phyloP scores from a whole-genome alignment of 2,329 filamentous ascomycete genomes.

The Zasmidium angulare region DNA sequence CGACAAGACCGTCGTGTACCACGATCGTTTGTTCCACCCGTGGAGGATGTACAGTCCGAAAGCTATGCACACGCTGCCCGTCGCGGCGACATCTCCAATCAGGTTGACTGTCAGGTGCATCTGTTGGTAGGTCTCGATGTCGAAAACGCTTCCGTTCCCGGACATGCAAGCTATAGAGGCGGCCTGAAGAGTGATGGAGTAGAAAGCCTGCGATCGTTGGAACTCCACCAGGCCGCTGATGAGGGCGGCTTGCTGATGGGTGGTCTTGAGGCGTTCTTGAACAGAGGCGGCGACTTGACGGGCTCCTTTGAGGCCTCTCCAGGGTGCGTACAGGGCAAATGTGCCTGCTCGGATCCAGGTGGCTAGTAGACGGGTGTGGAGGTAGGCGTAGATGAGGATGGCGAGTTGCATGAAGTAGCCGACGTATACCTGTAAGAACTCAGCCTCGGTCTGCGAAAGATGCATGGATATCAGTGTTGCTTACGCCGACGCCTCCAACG shows the following conservation, averaged over 20 bases:
- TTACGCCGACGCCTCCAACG: conserved; percentile 10
- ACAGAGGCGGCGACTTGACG: neutral
- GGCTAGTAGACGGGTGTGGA: conserved; percentile 11
- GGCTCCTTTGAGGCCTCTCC: neutral
- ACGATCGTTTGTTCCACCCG: conserved; percentile 1
- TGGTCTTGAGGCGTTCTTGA: conserved; percentile 2
- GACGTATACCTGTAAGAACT: conserved; percentile 4
- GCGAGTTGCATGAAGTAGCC: conserved; percentile 17
- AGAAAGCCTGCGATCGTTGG: conserved; percentile 17
- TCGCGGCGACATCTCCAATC: conserved; percentile 13
- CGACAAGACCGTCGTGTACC: conserved; percentile 11
- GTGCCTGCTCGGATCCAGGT: conserved; percentile 6
- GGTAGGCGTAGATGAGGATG: conserved; percentile 12
- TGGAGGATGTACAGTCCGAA: conserved; percentile 14
- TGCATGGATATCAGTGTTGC: no score
- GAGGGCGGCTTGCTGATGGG: conserved; percentile 13
- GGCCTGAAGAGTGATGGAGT: conserved; percentile 14
- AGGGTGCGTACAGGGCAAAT: neutral
- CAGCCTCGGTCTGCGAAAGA: neutral
- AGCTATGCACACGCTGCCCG: conserved; percentile 11
- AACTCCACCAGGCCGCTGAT: conserved; percentile 13
- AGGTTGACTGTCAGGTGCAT: conserved; percentile 7
- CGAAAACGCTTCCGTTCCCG: conserved; percentile 10
- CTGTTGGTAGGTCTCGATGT: conserved; percentile 6
- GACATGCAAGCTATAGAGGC: conserved; percentile 10